Base-by-base conservation (phyloP, 148 eudicot genomes). In the Euryodendron excelsum region DNA sequence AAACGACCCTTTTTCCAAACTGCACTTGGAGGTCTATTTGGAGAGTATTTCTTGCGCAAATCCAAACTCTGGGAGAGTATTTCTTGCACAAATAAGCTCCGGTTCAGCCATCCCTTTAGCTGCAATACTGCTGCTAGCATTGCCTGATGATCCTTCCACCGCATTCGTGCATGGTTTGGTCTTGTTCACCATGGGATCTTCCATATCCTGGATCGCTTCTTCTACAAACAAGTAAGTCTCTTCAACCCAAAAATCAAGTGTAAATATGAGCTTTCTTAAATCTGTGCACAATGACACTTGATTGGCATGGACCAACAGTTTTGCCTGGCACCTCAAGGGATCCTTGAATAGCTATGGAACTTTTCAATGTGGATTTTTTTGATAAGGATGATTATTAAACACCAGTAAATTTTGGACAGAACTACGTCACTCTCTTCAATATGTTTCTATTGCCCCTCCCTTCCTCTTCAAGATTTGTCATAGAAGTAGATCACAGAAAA, bases 151-250 rank as follows among this genome's bases (percentile, higher is more conserved):
- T 62, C 87, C 96, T 30, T 84, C 91, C 45, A 75, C 89, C 2
- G 91, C 88, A 18, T 73, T 84, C 18, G 41, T 78, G 81, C 91
- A 91, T 45, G 93, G 96, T 62, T 80, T 88, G 47, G 89, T 90
- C 79, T 77, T 93, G 75, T 82, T 90, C 55, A 41, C 86, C 45
- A 93, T 91, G 94, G 98, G 98, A 59, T 87, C 91, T 2, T 23
- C 76, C 81, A 85, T 86, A 15, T 86, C 91, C 5, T 95, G 98
- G 98, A 90, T 89, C 67, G 92, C 77, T 53, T 76, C 96, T 2
- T 97, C 96, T 23, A 94, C 98, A 56, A 94, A 92, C 92, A 92
- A 87, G 98, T 94, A 89, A 11, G 89, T 76, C 44, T 72, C 67
- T 48, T 76, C 60, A 53, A 50, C 27, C 73, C n/a, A n/a, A n/a